Percentiles rank a stretch among this genome's conserved stretches.
These are phyloP conservation scores for Ceratocystis papillata DNA, from an alignment of 2,329 filamentous ascomycete species.

Conservation along the genomic window DNA sequence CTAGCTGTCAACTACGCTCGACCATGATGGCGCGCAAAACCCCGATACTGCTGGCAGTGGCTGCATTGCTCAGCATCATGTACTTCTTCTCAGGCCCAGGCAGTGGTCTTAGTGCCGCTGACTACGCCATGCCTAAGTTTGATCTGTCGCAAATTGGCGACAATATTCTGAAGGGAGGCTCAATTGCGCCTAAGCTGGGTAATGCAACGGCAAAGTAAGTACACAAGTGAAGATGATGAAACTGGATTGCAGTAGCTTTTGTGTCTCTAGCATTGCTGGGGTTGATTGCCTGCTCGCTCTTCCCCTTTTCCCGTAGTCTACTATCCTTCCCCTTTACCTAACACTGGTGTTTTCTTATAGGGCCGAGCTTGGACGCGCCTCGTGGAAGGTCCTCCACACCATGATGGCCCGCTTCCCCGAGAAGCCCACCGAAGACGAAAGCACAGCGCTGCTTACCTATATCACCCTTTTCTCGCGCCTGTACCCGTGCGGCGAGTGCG, in stretches of 20 bases:
- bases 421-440: conserved; percentile 51
- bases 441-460: conserved; percentile 51
- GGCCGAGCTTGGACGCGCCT: conserved; percentile 55
- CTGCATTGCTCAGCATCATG: conserved; percentile 47
- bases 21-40: conserved; percentile 43
- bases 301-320: background rate
- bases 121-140: conserved; percentile 26
- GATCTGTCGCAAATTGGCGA: conserved; percentile 38
- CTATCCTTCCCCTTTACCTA: conserved; percentile 13
- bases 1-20: background rate
- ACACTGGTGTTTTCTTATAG: conserved; percentile 30
- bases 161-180: conserved; percentile 51
- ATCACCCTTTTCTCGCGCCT: conserved; percentile 57
- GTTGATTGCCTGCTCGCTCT: background rate
- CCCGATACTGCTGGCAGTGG: conserved; percentile 44
- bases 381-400: conserved; percentile 61
- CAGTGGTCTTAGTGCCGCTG: conserved; percentile 20
- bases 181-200: conserved; percentile 69
- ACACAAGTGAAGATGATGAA: background rate
- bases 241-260: background rate
- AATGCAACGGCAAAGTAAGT: conserved; percentile 68
- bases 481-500: conserved; percentile 61
- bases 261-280: background rate
- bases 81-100: conserved; percentile 45
- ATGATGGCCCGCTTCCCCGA: conserved; percentile 61